Percentiles rank a stretch among this genome's conserved stretches.
These are phyloP conservation scores for Kurtzmaniella quercitrusa DNA, from an alignment of 1,139 yeast genomes.

Conservation along the genomic window DNA sequence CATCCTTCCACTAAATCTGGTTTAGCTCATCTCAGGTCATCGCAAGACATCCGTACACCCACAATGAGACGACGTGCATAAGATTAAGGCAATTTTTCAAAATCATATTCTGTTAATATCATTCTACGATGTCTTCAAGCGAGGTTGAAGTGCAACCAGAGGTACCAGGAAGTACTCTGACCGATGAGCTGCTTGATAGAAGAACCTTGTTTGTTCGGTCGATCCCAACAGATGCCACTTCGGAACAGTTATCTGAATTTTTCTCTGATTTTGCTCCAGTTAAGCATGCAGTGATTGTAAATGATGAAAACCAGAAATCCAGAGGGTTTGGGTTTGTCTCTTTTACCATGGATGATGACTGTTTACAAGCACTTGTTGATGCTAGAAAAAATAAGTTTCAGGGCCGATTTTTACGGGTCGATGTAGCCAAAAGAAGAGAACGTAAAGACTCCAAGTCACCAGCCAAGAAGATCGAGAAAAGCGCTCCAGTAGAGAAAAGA, in stretches of 20 bases:
- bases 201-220: constrained; percentile 80
- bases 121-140: background rate
- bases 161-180: background rate
- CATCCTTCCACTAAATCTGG: background rate
- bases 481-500: constrained; percentile 50
- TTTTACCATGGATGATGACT: constrained; percentile 82
- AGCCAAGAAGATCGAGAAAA: constrained; percentile 18
- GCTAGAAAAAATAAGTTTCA: constrained; percentile 66
- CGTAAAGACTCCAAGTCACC: constrained; percentile 44
- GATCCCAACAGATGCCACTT: constrained; percentile 75
- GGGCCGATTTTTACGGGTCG: constrained; percentile 67
- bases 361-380: constrained; percentile 66
- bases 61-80: background rate
- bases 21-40: constrained; percentile 1
- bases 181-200: constrained; percentile 44
- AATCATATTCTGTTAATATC: background rate
- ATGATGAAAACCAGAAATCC: constrained; percentile 67
- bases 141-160: constrained; percentile 5
- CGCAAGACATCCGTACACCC: background rate
- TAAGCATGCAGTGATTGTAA: constrained; percentile 90
- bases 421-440: constrained; percentile 88
- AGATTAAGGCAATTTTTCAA: constrained; percentile 1
- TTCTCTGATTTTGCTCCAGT: constrained; percentile 93
- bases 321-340: constrained; percentile 97
- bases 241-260: constrained; percentile 74